Evolutionary conservation across 2,329 filamentous ascomycete genomes (phyloP), one percentile per base, ranked within the genome.

Genomic region (Herpotrichia juniperi): DNA sequence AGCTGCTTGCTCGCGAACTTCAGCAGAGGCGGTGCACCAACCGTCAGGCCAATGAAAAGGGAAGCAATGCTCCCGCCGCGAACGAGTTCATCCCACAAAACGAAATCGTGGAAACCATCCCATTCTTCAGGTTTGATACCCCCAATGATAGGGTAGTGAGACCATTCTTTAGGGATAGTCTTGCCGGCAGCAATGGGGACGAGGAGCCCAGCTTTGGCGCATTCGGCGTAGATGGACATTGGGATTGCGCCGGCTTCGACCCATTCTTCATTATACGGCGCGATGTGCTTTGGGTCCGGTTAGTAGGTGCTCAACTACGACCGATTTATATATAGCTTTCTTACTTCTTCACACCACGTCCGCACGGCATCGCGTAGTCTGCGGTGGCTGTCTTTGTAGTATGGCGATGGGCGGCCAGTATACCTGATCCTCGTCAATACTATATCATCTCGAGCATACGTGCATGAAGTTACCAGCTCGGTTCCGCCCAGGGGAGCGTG

Each of bases 61-160:
- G 49, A 51, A 1, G 59, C 64, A n/a, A 68, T 55, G 3, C 55
- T 51, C 0, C 68, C 67, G 4, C 61, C 57, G 10, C 73, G 67
- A 14, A 67, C 56, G 2, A 74, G 32, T 46, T 74, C 72, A 40
- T 74, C 69, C 63, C 66, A 68, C 8, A 73, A 54, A 25, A 74
- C 61, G 28, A 74, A 61, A 54, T 74, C 71, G 49, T 74, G 72
- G 58, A 74, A 74, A 16, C 66, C 70, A 43, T 74, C 64, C 70
- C 71, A 73, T 40, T 73, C 68, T 25, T 58, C 57, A 5, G 66
- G 46, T 4, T 56, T 55, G 40, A 73, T 67, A 1, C 86, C 86
- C 0, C 84, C 76, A 42, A 91, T 83, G 61, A 75, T 73, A 12
- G 62, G 62, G 45, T 68, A 68, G 19, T 57, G 37, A 14, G 62